Base-by-base conservation (phyloP, 192 early-diverging fungal genomes). In the Mortierella alpina region DNA sequence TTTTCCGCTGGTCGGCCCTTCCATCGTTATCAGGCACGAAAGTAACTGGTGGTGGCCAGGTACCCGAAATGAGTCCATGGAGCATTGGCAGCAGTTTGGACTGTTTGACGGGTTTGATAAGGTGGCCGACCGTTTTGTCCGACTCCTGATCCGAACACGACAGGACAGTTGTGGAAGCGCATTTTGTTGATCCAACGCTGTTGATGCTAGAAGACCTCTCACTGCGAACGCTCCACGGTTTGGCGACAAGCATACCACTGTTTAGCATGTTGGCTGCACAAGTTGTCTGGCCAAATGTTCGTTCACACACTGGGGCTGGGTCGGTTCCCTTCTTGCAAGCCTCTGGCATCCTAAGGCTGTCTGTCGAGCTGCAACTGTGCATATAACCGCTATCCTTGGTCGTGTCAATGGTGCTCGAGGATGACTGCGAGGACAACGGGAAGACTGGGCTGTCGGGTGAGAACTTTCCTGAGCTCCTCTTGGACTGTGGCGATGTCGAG, bases 81-180 rank as follows among this genome's bases (percentile, higher is more conserved):
- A 80, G 64, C 77, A 80, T 80, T 44, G 53, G 66, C 20, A 80
- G 63, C 20, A 80, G 66, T 20, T 80, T 80, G 46, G 70, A 45
- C 31, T 80, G 77, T 49, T 80, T 80, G 44, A 80, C 77, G 5
- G 77, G 77, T 51, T 80, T 80, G 53, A 72, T 68, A 8, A 80
- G 40, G 5, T 72, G 61, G 2, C 70, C 77, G 1, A 80, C 70
- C 4, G 66, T 63, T 0, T 64, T 52, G 45, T 80, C 77, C 3
- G 59, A 22, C 15, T 70, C 68, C 3, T 52, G 18, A n/a, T 13
- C 45, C 42, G 41, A n/a, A n/a, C 17, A 1, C 5, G 39, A 15
- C 5, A 39, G 20, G n/a, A 13, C 40, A 45, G 18, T 11, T 13
- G 45, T 17, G n/a, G 47, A 15, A 12, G 67, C 20, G n/a, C 31